Evolutionary conservation across 768 basidiomycete genomes (phyloP).

Genomic region (Boletus patriciae): DNA sequence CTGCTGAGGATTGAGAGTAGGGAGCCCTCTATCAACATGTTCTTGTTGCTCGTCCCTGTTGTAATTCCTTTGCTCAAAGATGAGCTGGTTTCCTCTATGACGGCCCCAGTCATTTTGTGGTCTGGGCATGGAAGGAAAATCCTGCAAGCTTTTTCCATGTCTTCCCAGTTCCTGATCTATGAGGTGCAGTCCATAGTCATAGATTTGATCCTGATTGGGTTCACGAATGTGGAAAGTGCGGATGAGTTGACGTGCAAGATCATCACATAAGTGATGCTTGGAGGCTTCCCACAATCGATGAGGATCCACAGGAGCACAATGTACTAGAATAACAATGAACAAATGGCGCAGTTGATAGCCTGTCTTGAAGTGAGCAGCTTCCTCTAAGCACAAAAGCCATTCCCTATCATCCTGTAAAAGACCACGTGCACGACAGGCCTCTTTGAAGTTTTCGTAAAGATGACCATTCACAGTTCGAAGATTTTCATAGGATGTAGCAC

Average conservation of each 20-base stretch:
- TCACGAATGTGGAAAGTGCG: too few relatives aligned
- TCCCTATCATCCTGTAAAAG: slow-evolving; percentile 48
- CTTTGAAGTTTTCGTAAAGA: slow-evolving; percentile 8
- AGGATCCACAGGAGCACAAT: too few relatives aligned
- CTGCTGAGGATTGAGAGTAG: background rate
- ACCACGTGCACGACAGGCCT: slow-evolving; percentile 39
- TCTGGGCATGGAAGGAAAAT: background rate
- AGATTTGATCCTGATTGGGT: too few relatives aligned
- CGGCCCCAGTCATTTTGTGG: background rate
- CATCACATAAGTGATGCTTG: too few relatives aligned
- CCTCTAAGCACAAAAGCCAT: slow-evolving; percentile 35
- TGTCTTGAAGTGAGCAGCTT: background rate
- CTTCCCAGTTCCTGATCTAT: too few relatives aligned
- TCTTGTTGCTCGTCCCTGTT: background rate
- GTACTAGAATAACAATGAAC: too few relatives aligned
- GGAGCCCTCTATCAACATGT: background rate
- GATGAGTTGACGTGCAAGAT: too few relatives aligned
- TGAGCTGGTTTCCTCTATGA: background rate
- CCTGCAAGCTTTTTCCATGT: background rate
- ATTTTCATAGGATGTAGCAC: slow-evolving; percentile 26
- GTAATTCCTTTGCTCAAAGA: background rate
- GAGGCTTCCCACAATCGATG: too few relatives aligned
- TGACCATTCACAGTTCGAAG: slow-evolving; percentile 27
- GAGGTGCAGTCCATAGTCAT: too few relatives aligned
- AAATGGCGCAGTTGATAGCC: too few relatives aligned